These are phyloP conservation scores for Triticum urartu DNA, from an alignment of 176 grass and related monocot genomes.

Conservation along the genomic window DNA sequence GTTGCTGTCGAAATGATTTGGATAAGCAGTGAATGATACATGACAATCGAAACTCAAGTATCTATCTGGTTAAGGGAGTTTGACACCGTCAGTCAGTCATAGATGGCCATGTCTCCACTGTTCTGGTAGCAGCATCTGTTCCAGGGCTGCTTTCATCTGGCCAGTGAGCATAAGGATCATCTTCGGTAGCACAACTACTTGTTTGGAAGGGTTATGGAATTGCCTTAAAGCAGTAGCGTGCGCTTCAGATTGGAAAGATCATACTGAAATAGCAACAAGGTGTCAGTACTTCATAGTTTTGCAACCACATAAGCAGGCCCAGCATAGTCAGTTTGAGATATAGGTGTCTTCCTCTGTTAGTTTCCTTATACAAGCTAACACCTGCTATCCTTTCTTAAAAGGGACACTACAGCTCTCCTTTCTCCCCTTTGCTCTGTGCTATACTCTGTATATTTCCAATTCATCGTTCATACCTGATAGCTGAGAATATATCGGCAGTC, in stretches of 20 bases:
- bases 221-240: not conserved
- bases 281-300: not conserved
- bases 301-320: not conserved
- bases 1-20: not conserved
- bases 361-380: not conserved
- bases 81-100: not conserved
- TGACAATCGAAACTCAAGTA: not conserved
- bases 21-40: not conserved
- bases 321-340: not conserved
- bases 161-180: not conserved
- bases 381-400: not conserved
- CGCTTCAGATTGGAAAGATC: not conserved
- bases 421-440: not conserved
- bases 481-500: conserved; percentile 1
- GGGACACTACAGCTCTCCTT: not conserved
- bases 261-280: not conserved
- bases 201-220: not conserved
- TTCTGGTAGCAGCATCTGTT: not conserved
- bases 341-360: not conserved
- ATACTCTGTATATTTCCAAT: not conserved
- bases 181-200: not conserved
- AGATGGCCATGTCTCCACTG: not conserved
- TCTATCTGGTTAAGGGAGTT: not conserved
- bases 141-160: not conserved
- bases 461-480: not conserved